These are phyloP conservation scores for Penicillium odoratum DNA, from an alignment of 495 filamentous ascomycete species.

Conservation along the genomic window DNA sequence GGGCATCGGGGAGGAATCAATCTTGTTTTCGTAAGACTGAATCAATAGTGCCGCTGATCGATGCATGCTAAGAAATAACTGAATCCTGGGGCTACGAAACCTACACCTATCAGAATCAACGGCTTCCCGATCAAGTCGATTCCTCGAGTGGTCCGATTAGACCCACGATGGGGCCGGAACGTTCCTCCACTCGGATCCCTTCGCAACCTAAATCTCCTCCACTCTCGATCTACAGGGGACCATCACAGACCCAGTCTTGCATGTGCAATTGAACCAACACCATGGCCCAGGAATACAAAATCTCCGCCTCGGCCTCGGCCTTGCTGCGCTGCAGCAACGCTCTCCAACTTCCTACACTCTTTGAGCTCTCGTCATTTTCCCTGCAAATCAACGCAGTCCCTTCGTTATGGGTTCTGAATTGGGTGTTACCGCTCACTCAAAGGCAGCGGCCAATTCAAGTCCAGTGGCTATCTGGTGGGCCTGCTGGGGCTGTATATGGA, in stretches of 20 bases:
- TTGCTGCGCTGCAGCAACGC: conserved; percentile 4
- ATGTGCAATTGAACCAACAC: background rate
- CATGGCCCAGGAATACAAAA: conserved; percentile 3
- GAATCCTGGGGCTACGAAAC: background rate
- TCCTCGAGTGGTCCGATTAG: background rate
- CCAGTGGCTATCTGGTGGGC: conserved; percentile 40
- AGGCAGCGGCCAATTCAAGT: conserved; percentile 22
- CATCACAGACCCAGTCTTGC: background rate
- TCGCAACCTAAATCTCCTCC: background rate
- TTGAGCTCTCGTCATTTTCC: conserved; percentile 15
- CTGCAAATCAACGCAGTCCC: conserved; percentile 2
- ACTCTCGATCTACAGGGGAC: conserved; percentile 3
- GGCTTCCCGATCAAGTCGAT: background rate
- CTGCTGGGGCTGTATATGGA: conserved; percentile 50
- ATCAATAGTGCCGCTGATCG: conserved; percentile 11
- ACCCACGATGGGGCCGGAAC: background rate
- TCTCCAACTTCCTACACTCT: conserved; percentile 37
- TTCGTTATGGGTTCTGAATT: conserved; percentile 40
- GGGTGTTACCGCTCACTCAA: conserved; percentile 31
- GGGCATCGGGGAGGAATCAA: background rate
- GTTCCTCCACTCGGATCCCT: background rate
- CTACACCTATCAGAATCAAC: background rate
- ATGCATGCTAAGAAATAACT: background rate
- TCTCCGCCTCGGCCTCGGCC: background rate
- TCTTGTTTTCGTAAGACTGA: background rate